Conservation (phyloP, 352 stramenopile species). For the Chrysophaeum taylorii region DNA sequence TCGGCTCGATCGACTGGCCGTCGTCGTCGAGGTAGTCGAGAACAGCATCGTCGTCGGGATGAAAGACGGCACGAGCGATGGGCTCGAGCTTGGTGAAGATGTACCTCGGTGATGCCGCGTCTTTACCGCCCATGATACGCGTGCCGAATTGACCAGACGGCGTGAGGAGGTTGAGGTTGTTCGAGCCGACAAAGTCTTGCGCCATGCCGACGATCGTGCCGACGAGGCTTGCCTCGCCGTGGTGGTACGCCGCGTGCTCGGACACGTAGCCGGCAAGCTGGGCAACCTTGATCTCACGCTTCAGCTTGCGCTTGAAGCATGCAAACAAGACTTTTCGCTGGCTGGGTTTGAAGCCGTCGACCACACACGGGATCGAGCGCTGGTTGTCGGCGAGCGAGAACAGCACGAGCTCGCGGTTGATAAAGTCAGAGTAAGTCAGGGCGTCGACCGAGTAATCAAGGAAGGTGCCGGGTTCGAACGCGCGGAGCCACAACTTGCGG, state of each 20-base stretch:
- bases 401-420: constrained; percentile 97
- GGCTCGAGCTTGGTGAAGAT: constrained; percentile 94
- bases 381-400: constrained; percentile 93
- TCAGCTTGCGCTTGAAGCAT: constrained; percentile 96
- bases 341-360: constrained; percentile 95
- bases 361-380: constrained; percentile 83
- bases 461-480: constrained; percentile 71
- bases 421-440: constrained; percentile 88
- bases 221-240: constrained; percentile 93
- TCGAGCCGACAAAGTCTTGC: constrained; percentile 92
- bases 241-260: constrained; percentile 93
- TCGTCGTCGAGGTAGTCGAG: constrained; percentile 94
- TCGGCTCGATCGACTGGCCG: constrained; percentile 90
- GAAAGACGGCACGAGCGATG: constrained; percentile 90
- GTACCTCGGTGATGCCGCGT: constrained; percentile 83
- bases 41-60: constrained; percentile 92
- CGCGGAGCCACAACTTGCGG: constrained; percentile 88
- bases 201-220: constrained; percentile 98
- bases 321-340: constrained; percentile 93
- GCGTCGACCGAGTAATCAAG: constrained; percentile 76
- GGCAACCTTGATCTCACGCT: constrained; percentile 97
- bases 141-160: constrained; percentile 98
- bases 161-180: constrained; percentile 95
- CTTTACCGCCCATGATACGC: constrained; percentile 92
- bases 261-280: constrained; percentile 96